Base-by-base conservation (phyloP, 192 early-diverging fungal species). In the Rhizophagus prolifer region DNA sequence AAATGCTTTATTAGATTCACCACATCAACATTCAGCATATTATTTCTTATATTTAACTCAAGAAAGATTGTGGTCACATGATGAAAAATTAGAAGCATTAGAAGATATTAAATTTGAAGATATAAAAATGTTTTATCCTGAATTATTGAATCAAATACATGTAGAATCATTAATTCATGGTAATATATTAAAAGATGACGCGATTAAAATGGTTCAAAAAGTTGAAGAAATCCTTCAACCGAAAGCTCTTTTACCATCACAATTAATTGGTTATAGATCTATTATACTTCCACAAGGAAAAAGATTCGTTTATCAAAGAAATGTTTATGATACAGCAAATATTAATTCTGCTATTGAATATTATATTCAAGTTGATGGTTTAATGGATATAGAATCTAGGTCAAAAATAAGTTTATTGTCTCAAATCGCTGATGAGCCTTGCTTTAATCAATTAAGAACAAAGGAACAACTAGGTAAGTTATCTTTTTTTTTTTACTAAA, bases 361-460 rank as follows among this genome's bases (percentile, higher is more conserved):
- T 82, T 91, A 90, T 76, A 47, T 94, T 59, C 92, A 94, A 67
- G 74, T 93, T 10, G 92, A 92, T 1, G 78, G 84, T 63, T 76
- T 84, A 26, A 79, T 83, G 14, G 81, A 95, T 81, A 79, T 76
- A 30, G 61, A 69, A 19, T 75, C 86, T 25, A 87, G 95, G 26
- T 80, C 81, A 70, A 69, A 83, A 38, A 73, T 92, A 64, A 82
- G 86, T 72, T 86, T 97, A 60, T 54, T 94, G 23, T 79, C 86
- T 44, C 92, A 95, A 74, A 93, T 98, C 30, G 82, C 89, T 4
- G 81, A 90, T 71, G 95, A 98, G 78, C 95, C 95, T 19, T 93
- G 87, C 70, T 97, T 97, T 81, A 88, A 97, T 81, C 91, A 95
- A 78, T 85, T 97, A 34, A 85, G 97, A 14, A 98, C 96, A 21